A percentile compares a stretch with the other conserved stretches of the same genome.
Conservation (phyloP, 495 filamentous ascomycete genomes). For the Collariella sp. region DNA sequence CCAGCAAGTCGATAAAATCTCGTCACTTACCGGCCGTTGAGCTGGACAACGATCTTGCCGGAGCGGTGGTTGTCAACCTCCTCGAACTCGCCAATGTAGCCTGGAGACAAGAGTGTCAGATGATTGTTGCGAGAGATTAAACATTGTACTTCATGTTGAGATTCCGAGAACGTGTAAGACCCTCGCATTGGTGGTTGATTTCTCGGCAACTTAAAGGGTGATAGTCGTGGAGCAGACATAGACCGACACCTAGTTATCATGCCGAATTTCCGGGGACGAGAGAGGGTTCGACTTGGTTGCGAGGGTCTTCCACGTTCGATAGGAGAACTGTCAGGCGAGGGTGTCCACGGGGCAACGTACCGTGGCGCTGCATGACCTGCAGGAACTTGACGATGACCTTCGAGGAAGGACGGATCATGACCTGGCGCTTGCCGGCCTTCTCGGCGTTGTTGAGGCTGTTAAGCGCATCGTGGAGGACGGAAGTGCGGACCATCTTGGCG, state of each 20-base stretch:
- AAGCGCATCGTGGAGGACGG: conserved; percentile 97
- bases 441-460: conserved; percentile 99
- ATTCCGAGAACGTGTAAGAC: conserved; percentile 93
- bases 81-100: conserved; percentile 99
- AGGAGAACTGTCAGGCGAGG: neutral
- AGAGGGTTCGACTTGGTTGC: neutral
- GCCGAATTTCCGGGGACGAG: conserved; percentile 48
- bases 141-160: conserved; percentile 67
- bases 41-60: conserved; percentile 96
- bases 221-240: conserved; percentile 66
- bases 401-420: conserved; percentile 88
- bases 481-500: conserved; percentile 95
- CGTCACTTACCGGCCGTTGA: conserved; percentile 70
- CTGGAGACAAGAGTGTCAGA: conserved; percentile 52
- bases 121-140: conserved; percentile 80
- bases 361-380: conserved; percentile 96
- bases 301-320: conserved; percentile 19
- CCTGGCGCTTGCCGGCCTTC: conserved; percentile 97
- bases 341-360: conserved; percentile 58
- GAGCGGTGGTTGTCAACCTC: conserved; percentile 98
- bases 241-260: conserved; percentile 99
- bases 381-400: conserved; percentile 99
- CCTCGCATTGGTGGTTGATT: conserved; percentile 50
- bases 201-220: conserved; percentile 99
- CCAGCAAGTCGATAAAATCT: conserved; percentile 31